A percentile compares a stretch with the other conserved stretches of the same genome.
Conservation (phyloP, 148 eudicot genomes). For the Nyssa sinensis region DNA sequence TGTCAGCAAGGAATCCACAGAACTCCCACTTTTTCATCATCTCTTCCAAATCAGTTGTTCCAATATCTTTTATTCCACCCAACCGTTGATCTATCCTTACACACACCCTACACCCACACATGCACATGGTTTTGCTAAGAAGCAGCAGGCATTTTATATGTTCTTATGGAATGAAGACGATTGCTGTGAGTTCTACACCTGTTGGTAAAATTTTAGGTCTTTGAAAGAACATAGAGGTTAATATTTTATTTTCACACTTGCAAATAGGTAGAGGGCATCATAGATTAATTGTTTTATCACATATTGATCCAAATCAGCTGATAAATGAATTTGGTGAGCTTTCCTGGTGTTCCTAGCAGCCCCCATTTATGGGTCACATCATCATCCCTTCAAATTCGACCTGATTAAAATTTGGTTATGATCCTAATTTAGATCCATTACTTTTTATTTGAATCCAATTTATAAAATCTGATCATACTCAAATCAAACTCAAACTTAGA, state of each 20-base stretch:
- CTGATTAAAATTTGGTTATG: too few species aligned
- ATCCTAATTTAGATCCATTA: too few species aligned
- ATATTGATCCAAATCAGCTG: neutral
- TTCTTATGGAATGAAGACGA: neutral
- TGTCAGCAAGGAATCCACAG: neutral
- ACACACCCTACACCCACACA: neutral
- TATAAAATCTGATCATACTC: too few species aligned
- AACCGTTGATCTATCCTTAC: neutral
- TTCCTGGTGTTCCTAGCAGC: neutral
- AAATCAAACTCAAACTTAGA: too few species aligned
- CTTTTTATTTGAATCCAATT: too few species aligned
- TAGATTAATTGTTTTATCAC: too few species aligned
- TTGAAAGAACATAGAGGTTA: too few species aligned
- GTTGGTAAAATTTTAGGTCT: too few species aligned
- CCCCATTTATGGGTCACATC: neutral
- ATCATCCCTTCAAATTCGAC: too few species aligned
- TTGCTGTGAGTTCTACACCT: too few species aligned
- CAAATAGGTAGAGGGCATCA: too few species aligned
- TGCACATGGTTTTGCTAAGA: neutral
- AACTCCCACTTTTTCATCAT: neutral
- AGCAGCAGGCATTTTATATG: neutral
- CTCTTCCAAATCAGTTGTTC: neutral
- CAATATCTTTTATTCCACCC: neutral
- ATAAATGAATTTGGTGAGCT: neutral
- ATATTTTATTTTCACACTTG: too few species aligned